Evolutionary conservation across 768 basidiomycete species (phyloP).

Genomic region (Mycena galericulata): DNA sequence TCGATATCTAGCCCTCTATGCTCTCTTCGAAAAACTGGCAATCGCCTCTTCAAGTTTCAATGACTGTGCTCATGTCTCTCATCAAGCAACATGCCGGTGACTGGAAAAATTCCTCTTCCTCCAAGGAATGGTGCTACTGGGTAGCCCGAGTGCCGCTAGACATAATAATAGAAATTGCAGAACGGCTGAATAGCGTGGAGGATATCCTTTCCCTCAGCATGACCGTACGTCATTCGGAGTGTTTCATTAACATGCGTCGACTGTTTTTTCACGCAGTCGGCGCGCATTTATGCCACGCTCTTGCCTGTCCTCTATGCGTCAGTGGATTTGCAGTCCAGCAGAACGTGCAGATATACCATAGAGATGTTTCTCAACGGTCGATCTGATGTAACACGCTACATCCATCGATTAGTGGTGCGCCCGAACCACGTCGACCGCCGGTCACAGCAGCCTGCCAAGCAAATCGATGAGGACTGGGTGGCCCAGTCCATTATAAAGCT

Average conservation of each 20-base stretch:
- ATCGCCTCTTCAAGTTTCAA: constrained; percentile 13
- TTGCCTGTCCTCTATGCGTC: constrained; percentile 34
- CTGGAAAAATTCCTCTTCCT: background rate
- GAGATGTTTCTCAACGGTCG: constrained; percentile 12
- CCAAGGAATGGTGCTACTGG: background rate
- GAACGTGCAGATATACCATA: constrained; percentile 26
- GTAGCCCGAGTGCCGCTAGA: constrained; percentile 29
- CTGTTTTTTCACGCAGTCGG: constrained; percentile 21
- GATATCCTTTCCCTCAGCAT: constrained; percentile 30
- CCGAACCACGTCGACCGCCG: constrained; percentile 33
- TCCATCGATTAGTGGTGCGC: constrained; percentile 30
- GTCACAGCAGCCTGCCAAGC: constrained; percentile 21
- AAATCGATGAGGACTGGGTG: constrained; percentile 32
- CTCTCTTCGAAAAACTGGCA: constrained; percentile 24
- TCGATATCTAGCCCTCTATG: constrained; percentile 19
- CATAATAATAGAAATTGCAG: constrained; percentile 33
- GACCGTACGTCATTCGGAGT: constrained; percentile 21
- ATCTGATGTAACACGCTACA: constrained; percentile 25
- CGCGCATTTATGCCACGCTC: constrained; percentile 31
- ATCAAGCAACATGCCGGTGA: constrained; percentile 27
- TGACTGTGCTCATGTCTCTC: constrained; percentile 27
- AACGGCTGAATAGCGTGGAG: constrained; percentile 18
- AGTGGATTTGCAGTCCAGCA: constrained; percentile 32
- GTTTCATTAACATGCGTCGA: constrained; percentile 4
- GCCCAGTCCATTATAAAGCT: constrained; percentile 25